Percentiles rank a stretch among this genome's conserved stretches.
phyloP scores from a whole-genome alignment of 495 filamentous ascomycete genomes.

The Trichoderma virens region DNA sequence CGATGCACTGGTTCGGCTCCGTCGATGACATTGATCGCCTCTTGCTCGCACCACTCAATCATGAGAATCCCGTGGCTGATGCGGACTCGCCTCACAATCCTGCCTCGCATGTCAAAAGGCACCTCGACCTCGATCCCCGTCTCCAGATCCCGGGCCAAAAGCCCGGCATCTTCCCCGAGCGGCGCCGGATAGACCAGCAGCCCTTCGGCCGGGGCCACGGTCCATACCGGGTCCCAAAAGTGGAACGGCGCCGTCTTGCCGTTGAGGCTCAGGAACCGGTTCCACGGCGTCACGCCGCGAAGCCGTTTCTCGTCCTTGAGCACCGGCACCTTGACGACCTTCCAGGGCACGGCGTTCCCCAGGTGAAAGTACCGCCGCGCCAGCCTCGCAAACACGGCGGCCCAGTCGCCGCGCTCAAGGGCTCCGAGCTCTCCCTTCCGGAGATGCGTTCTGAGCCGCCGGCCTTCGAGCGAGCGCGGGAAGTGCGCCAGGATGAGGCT shows the following conservation, averaged over 20 bases:
- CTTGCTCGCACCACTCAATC: slow-evolving; percentile 58
- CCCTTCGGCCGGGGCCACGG: slow-evolving; percentile 46
- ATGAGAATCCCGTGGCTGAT: slow-evolving; percentile 49
- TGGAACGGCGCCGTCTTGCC: slow-evolving; percentile 35
- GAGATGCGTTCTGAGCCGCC: neutral
- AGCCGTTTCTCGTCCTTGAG: slow-evolving; percentile 24
- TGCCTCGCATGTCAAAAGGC: slow-evolving; percentile 47
- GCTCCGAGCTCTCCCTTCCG: neutral
- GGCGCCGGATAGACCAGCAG: slow-evolving; percentile 50
- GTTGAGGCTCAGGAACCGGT: slow-evolving; percentile 44
- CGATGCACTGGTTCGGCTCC: slow-evolving; percentile 50
- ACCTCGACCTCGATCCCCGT: slow-evolving; percentile 37
- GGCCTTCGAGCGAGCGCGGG: slow-evolving; percentile 36
- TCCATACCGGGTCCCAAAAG: slow-evolving; percentile 51
- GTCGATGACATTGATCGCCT: too few relatives aligned
- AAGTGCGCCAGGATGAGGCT: slow-evolving; percentile 39
- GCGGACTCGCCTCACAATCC: slow-evolving; percentile 50
- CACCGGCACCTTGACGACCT: slow-evolving; percentile 39
- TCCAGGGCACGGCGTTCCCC: slow-evolving; percentile 37
- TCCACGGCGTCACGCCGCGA: slow-evolving; percentile 45
- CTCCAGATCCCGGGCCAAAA: slow-evolving; percentile 44
- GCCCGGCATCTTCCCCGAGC: neutral
- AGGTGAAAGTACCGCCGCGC: slow-evolving; percentile 52
- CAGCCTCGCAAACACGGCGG: slow-evolving; percentile 43
- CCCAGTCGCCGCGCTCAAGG: slow-evolving; percentile 24